Percentiles rank a stretch among this genome's conserved stretches.
phyloP scores from a whole-genome alignment of 2,329 filamentous ascomycete genomes.

The Plectosphaerella sp. region DNA sequence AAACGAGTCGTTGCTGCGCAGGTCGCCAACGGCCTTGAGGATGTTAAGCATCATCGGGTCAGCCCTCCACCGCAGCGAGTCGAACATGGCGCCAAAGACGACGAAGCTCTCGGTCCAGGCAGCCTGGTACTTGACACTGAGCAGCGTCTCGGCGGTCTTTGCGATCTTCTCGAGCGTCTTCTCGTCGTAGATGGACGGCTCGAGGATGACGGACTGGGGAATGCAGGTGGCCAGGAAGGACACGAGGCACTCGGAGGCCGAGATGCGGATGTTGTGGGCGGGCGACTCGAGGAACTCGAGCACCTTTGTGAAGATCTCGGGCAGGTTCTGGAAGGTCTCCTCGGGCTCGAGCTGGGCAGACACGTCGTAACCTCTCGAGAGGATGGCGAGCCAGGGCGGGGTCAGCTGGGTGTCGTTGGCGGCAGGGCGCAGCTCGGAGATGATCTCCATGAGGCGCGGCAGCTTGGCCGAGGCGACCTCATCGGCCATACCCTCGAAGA shows the following conservation, averaged over 20 bases:
- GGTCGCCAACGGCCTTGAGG: slow-evolving; percentile 75
- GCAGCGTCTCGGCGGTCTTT: slow-evolving; percentile 65
- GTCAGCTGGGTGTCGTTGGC: slow-evolving; percentile 92
- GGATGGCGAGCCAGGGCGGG: slow-evolving; percentile 92
- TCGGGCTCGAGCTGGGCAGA: slow-evolving; percentile 83
- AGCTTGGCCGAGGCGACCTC: slow-evolving; percentile 87
- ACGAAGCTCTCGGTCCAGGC: slow-evolving; percentile 95
- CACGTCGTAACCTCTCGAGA: slow-evolving; percentile 92
- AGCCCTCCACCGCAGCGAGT: slow-evolving; percentile 79
- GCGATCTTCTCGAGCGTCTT: slow-evolving; percentile 81
- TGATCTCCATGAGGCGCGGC: slow-evolving; percentile 82
- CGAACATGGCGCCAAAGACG: slow-evolving; percentile 82
- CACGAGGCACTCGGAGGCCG: slow-evolving; percentile 89
- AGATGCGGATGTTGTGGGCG: slow-evolving; percentile 89
- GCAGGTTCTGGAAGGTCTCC: slow-evolving; percentile 87
- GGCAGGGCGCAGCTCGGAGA: slow-evolving; percentile 84
- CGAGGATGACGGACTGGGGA: slow-evolving; percentile 74
- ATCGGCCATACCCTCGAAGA: slow-evolving; percentile 88
- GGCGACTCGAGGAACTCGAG: slow-evolving; percentile 78
- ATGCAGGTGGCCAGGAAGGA: slow-evolving; percentile 91
- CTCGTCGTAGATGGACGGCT: slow-evolving; percentile 90
- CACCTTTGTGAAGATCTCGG: slow-evolving; percentile 77
- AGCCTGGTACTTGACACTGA: slow-evolving; percentile 87
- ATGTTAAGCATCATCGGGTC: slow-evolving; percentile 73
- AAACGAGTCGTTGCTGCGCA: slow-evolving; percentile 85